These are phyloP conservation scores for Zymoseptoria pseudotritici DNA, from an alignment of 2,329 filamentous ascomycete genomes.

Conservation along the genomic window DNA sequence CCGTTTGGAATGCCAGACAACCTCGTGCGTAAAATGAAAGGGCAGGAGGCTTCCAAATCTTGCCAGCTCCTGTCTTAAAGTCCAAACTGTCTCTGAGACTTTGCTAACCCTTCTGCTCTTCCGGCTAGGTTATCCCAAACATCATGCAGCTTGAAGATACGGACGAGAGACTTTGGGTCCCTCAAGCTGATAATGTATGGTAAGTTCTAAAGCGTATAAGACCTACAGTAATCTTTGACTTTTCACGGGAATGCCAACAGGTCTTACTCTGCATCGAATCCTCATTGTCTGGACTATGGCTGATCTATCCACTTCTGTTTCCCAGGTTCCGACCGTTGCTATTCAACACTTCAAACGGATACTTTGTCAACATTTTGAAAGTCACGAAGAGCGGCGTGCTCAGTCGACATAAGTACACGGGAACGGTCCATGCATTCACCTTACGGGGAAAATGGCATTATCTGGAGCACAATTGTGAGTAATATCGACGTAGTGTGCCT, in stretches of 20 bases:
- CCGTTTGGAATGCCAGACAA: neutral
- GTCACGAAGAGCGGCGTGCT: neutral
- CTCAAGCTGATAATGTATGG: no score
- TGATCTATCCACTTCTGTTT: no score
- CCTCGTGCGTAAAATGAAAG: neutral
- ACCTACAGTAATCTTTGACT: no score
- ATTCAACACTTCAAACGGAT: neutral
- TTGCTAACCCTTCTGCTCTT: no score
- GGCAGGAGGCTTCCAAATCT: no score
- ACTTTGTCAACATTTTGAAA: slow-evolving; percentile 1
- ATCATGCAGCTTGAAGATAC: neutral
- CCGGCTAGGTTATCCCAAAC: neutral
- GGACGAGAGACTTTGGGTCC: neutral
- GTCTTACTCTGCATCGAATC: no score
- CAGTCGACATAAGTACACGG: neutral
- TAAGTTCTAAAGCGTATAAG: no score
- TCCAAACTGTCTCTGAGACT: no score
- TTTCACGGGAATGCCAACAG: no score
- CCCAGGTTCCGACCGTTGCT: neutral
- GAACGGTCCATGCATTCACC: neutral
- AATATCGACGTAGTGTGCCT: no score
- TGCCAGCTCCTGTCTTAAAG: no score
- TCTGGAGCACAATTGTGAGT: neutral
- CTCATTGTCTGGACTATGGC: no score
- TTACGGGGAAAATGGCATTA: slow-evolving; percentile 1